Base-by-base conservation (phyloP, 2,329 filamentous ascomycete species). In the Alternaria alternata region DNA sequence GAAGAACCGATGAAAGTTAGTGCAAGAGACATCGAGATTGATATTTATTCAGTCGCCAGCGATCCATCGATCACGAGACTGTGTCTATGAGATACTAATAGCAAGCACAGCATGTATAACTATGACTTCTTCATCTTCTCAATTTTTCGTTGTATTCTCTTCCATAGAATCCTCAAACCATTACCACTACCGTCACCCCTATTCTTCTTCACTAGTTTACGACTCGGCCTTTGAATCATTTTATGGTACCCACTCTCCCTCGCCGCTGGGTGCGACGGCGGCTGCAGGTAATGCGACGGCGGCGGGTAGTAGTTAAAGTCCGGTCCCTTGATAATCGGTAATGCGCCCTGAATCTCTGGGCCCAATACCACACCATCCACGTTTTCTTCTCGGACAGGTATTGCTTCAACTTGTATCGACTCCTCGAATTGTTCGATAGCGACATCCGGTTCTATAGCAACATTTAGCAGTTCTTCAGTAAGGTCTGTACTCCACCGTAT, bases 251-350 rank as follows among this genome's bases (percentile, higher is more conserved):
- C 14, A 18, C 1, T n/a, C 2, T 36, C 20, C 34, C 34, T 26
- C 2, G 11, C 28, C 26, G 20, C 7, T 7, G 14, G 24, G 6
- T 26, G 24, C 24, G 24, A 26, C 32, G 12, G 4, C 12, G 32
- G 32, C 11, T 12, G 12, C 12, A 14, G 7, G 2, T 12, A 11
- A 28, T 14, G 12, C 32, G 32, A 46, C 0, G 32, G n/a, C 20
- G 46, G 18, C 20, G 62, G 62, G n/a, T 62, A 55, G 20, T 60
- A 64, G 12, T 30, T 7, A n/a, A 48, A 64, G 6, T 59, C 56
- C 0, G 12, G 5, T 7, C 59, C 53, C 1, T n/a, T 14, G 38
- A 64, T 60, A 0, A 46, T 1, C 3, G 44, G 41, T 18, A 64
- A 42, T 16, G 32, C 2, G 6, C 34, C 18, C 16, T 36, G 39